Conservation (phyloP, 768 basidiomycete species). For the Pisolithus albus region DNA sequence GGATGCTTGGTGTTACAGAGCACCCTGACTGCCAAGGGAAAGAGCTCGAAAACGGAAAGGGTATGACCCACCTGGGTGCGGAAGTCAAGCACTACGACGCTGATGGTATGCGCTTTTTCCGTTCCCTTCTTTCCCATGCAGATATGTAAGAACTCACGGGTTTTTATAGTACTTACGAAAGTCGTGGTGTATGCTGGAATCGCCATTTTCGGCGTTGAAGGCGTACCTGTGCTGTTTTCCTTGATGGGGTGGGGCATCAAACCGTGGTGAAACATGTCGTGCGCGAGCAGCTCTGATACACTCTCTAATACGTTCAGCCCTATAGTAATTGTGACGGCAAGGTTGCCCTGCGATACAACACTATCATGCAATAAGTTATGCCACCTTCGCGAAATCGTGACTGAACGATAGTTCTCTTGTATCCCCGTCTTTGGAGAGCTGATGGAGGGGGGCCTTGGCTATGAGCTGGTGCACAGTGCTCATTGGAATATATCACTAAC, state of each 20-base stretch:
- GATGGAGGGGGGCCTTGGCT: too few relatives aligned
- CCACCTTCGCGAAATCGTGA: too few relatives aligned
- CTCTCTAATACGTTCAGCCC: too few relatives aligned
- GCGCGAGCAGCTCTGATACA: too few relatives aligned
- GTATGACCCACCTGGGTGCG: slow-evolving; percentile 1
- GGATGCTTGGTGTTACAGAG: slow-evolving; percentile 24
- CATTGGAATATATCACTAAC: too few relatives aligned
- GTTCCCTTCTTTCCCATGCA: slow-evolving; percentile 1
- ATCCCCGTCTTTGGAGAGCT: too few relatives aligned
- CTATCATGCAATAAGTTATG: too few relatives aligned
- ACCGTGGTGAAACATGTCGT: slow-evolving; percentile 22
- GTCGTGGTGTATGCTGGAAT: slow-evolving; percentile 89
- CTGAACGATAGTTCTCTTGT: too few relatives aligned
- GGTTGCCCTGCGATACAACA: too few relatives aligned
- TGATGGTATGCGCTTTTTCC: slow-evolving; percentile 50
- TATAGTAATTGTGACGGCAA: too few relatives aligned
- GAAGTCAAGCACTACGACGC: slow-evolving; percentile 74
- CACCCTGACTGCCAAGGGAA: slow-evolving; percentile 16
- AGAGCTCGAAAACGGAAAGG: slow-evolving; percentile 28
- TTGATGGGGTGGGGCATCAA: slow-evolving; percentile 60
- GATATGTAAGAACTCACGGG: background rate
- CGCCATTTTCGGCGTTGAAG: slow-evolving; percentile 55
- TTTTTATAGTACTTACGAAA: slow-evolving; percentile 68
- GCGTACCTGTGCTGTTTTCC: slow-evolving; percentile 63
- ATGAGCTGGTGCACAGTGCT: too few relatives aligned